Base-by-base conservation (phyloP, 2,329 filamentous ascomycete species). In the Lachnellula occidentalis region DNA sequence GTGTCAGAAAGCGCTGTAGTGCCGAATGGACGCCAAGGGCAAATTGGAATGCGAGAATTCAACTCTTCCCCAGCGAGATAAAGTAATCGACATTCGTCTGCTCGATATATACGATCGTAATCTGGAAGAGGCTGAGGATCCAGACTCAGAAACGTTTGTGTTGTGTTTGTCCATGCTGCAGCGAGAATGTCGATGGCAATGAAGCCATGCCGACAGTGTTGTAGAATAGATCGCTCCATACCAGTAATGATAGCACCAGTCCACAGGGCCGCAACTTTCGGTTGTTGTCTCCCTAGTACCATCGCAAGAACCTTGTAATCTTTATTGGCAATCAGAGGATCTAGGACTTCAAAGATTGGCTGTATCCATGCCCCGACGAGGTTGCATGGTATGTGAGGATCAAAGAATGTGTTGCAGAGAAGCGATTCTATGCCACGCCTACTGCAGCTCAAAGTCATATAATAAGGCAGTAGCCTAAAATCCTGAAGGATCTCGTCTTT, bases 1-100 rank as follows among this genome's bases (percentile, higher is more conserved):
- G 61, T 62, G 55, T 69, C 62, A 51, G 61, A 64, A 8, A 65
- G 36, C 17, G 48, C 53, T 45, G 64, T 69, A 45, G 45, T 55
- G 12, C 69, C 67, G 55, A 69, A 67, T 50, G 67, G 67, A 37
- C 34, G 60, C 69, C 66, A 71, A 48, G 64, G 64, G 45, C 61
- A 65, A 19, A 66, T 51, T 27, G 50, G 54, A 42, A 56, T n/a
- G 9, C 54, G 46, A 53, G 50, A 45, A 48, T 56, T 45, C 37
- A 48, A 48, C 34, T 50, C 46, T 34, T 48, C 54, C 14, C 46
- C 54, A 22, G 39, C 46, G 24, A 56, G 50, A 50, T 39, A 56
- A 50, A 56, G 50, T 22, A 56, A 53, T 19, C 54, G 46, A 43
- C 54, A 53, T 43, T 56, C 50, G 22, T 56, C 50, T 17, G 39